Evolutionary conservation across 164 flowering plant genomes (phyloP), one percentile per base, ranked within the genome.

Genomic region (Paratinospora sagittata): DNA sequence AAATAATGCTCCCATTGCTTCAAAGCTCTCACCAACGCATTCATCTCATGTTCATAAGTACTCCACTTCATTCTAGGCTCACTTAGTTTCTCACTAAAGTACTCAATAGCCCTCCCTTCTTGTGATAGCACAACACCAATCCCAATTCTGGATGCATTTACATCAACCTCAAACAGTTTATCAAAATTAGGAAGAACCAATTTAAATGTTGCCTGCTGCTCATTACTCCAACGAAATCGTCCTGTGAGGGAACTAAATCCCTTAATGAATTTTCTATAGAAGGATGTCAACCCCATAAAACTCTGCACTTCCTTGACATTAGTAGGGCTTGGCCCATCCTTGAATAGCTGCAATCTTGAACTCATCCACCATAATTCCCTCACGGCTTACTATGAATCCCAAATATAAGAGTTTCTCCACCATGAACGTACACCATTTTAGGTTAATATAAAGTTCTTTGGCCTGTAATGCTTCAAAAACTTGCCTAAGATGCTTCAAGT

Each of bases 61-160:
- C 26, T 13, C 71, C 62, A 69, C 11, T 55, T 69, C 30, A 52
- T 24, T 12, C 62, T 36, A 47, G 63, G 8, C 1, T 68, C 10
- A 3, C 23, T 26, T 1, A 27, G 3, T 8, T 27, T 69, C 43
- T 52, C 63, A n/a, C n/a, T n/a, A n/a, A 52, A 57, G n/a, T 34
- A 69, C 12, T 9, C 43, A 52, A 69, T 33, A 6, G 63, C 21
- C 27, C 8, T 17, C n/a, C 43, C 27, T 69, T 69, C 71, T 69
- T 52, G 63, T 0, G 63, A 33, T 1, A 69, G 26, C 30, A 47
- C 63, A 14, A 16, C 62, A 27, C 62, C 63, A 69, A 69, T 27
- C 1, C 71, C 71, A 11, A 27, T 3, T 6, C 6, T 17, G 1
- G 27, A 52, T 8, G 71, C 71, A 69, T 69, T 41, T 30, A 55